Evolutionary conservation across 164 flowering plant genomes (phyloP), one percentile per base, ranked within the genome.

Genomic region (Vitis riparia): DNA sequence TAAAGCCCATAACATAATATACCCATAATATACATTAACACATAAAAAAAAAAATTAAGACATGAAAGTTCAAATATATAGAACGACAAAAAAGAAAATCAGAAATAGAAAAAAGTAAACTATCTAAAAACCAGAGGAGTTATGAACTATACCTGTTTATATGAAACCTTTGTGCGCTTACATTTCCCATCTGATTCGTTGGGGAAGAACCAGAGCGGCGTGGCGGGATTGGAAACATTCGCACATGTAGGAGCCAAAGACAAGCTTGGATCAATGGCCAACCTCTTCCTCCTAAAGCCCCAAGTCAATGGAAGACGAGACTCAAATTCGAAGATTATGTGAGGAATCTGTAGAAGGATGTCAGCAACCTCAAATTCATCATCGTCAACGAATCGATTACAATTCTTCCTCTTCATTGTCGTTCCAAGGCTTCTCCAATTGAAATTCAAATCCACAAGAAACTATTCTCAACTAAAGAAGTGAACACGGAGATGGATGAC

Each of bases 191-290:
- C 85, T 14, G 85, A 77, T 63, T 88, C 88, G 51, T 79, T 80
- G 8, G 81, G 83, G 14, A 80, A 69, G 74, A 82, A 84, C 1
- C 79, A 80, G 10, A 86, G 81, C n/a, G 88, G 88, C 14, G 88
- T 77, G 0, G 76, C 78, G n/a, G 91, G 89, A 32, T 86, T 84
- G 0, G 79, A 16, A 47, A 68, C 77, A 58, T 23, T 75, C 73
- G 3, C 71, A 10, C 49, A 14, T 2, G 23, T 53, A 32, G 15
- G 30, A 37, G 51, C 11, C 9, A 59, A 51, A 8, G 75, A 6
- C 19, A 68, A 47, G 55, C 29, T 58, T 12, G 9, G 15, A 23
- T 16, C 16, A 60, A 71, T 23, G 8, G 76, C 71, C 65, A 85
- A 81, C 77, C 88, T 81, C 73, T 57, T 79, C 62, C 72, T 78